Evolutionary conservation across 768 basidiomycete genomes (phyloP), one percentile per base, ranked within the genome.

Genomic region (Termitomyces heimii): DNA sequence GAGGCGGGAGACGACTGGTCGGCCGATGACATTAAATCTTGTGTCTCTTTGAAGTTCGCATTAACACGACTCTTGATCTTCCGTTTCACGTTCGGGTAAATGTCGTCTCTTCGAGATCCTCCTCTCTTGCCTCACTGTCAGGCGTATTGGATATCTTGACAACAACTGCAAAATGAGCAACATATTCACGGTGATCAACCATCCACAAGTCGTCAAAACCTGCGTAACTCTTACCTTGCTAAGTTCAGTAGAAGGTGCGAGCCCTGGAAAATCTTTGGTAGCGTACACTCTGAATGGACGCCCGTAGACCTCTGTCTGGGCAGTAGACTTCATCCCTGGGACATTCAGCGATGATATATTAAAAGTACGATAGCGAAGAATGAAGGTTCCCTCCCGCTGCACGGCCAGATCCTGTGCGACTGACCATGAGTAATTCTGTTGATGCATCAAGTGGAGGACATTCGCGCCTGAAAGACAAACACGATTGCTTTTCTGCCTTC

Each of bases 261-360:
- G 65, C 1, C 88, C 87, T 0, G 88, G 88, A 67, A 89, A 89
- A 69, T 86, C 84, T 60, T 87, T 83, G 1, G 88, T 88, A 20
- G 85, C 85, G 64, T 85, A 88, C 18, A 89, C 81, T 63, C 76
- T 78, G 73, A 89, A 89, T 9, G 79, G 66, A 0, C 84, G 84
- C 4, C 88, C 86, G 58, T 79, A 85, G 47, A 80, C 76, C 60
- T 89, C 85, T n/a, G 85, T 80, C 61, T 84, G 77, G 22, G 86
- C 71, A 24, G 77, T 71, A 58, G 65, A 49, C 58, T 64, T 60
- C 56, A 63, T 65, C 35, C 59, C 65, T n/a, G 68, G 72, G 46
- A 54, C 44, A 48, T 68, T 61, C 58, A 65, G 50, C 64, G 80
- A 73, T 68, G 78, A 68, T 26, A 89, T 72, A 67, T 88, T 84